These are phyloP conservation scores for Quillaja saponaria DNA, from an alignment of 306 rosid genomes.

Conservation along the genomic window DNA sequence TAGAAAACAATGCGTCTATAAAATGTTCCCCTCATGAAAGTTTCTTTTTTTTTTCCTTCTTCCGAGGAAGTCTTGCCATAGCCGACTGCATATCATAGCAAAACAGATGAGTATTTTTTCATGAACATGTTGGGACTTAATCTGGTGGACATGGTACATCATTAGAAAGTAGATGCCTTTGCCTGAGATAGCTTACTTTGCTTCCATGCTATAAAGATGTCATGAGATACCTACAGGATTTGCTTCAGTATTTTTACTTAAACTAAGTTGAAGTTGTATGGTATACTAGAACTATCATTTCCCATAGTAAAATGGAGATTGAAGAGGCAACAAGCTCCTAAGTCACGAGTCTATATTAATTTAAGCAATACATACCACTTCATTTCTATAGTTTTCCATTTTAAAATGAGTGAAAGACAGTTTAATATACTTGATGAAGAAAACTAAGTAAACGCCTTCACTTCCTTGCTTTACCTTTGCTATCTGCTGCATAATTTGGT, in stretches of 20 bases:
- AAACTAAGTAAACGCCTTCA: not conserved
- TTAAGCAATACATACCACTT: not conserved
- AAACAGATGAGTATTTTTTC: not conserved
- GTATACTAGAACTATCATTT: no score
- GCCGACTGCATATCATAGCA: not conserved
- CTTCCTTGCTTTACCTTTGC: not conserved
- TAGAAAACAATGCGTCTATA: no score
- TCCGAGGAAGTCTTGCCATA: not conserved
- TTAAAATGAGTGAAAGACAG: slow-evolving; percentile 1
- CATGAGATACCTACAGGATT: not conserved
- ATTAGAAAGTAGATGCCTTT: not conserved
- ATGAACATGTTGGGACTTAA: not conserved
- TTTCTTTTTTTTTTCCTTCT: slow-evolving; percentile 1
- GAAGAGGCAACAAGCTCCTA: not conserved
- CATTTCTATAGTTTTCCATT: not conserved
- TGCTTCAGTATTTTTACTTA: slow-evolving; percentile 9
- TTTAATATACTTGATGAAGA: not conserved
- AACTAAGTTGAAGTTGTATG: slow-evolving; percentile 7
- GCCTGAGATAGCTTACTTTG: slow-evolving; percentile 7
- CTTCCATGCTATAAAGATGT: slow-evolving; percentile 17
- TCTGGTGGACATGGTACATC: not conserved
- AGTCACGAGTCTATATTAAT: not conserved
- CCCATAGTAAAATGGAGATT: not conserved
- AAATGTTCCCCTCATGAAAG: not conserved
- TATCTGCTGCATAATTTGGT: not conserved